Evolutionary conservation across 805 yeast genomes (phyloP).

Genomic region (Barnettozyma wickerhamii): DNA sequence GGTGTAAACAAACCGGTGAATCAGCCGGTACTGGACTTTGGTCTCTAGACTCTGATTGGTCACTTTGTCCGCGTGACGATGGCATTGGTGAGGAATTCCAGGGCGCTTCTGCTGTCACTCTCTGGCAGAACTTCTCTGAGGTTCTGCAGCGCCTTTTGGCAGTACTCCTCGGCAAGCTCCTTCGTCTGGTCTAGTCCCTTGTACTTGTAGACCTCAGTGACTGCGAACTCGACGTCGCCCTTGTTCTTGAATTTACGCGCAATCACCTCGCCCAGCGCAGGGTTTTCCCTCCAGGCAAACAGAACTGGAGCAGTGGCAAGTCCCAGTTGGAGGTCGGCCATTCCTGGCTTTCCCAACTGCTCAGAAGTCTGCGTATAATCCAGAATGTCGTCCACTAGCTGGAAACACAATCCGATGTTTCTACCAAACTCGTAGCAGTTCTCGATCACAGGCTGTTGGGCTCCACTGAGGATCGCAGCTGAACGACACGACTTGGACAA

Average conservation of each 20-base stretch:
- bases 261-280: constrained; percentile 79
- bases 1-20: too few relatives aligned
- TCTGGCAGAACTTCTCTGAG: constrained; percentile 70
- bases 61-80: constrained; percentile 77
- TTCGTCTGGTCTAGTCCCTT: constrained; percentile 76
- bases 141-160: constrained; percentile 68
- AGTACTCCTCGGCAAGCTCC: constrained; percentile 71
- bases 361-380: constrained; percentile 89
- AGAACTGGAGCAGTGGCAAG: constrained; percentile 96
- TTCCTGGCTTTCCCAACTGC: constrained; percentile 90
- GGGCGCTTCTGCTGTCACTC: constrained; percentile 83
- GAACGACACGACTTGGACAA: constrained; percentile 93
- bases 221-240: constrained; percentile 84
- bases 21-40: too few relatives aligned
- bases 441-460: constrained; percentile 70
- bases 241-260: constrained; percentile 73
- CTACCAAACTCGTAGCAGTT: constrained; percentile 88
- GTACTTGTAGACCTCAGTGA: constrained; percentile 63
- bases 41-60: neutral
- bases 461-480: constrained; percentile 89
- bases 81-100: constrained; percentile 78
- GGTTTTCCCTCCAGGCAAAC: constrained; percentile 88
- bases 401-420: constrained; percentile 92
- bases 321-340: constrained; percentile 91
- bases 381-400: constrained; percentile 91